Evolutionary conservation across 2,329 filamentous ascomycete species (phyloP), one percentile per base, ranked within the genome.

Genomic region (Penicillium sp.): DNA sequence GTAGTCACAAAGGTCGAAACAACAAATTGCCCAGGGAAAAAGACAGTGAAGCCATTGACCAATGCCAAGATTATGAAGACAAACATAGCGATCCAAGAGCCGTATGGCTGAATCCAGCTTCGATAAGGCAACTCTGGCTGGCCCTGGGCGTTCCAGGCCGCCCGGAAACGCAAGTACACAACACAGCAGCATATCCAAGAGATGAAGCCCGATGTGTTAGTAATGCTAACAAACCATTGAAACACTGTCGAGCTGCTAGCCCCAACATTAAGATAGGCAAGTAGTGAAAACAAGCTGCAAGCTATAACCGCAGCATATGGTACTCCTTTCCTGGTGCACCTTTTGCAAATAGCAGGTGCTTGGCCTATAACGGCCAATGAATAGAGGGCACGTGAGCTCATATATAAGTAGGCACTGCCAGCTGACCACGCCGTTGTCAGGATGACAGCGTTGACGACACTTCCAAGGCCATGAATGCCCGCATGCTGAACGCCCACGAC

Each of bases 391-490:
- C 87, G 84, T n/a, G n/a, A n/a, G 58, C 83, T 83, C 11, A 85
- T 87, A 74, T 88, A 89, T 55, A 91, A 81, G 72, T 88, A 88
- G 16, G 87, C 87, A 74, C 88, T 90, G 58, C 87, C 89, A 7
- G 88, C 88, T 0, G 87, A 89, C 55, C 90, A 83, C 5, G 91
- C 89, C 11, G 88, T 87, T 0, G 87, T 89, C 24, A 92, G 77
- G 7, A 92, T 82, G 10, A 91, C 84, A 16, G 84, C 88, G 71
- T 92, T 92, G 78, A 92, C 85, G 67, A 91, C 84, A 4, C 83
- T 76, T 1, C 84, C 82, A 3, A 89, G 81, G 6, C 83, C 79
- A 10, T 75, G 72, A n/a, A 89, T 83, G 37, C 86, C 86, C 31
- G 86, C 87, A 10, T 68, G 64, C 42, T 67, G 60, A 48, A 74